Conservation (phyloP, 1,284 basidiomycete genomes). For the Fomes fomentarius region DNA sequence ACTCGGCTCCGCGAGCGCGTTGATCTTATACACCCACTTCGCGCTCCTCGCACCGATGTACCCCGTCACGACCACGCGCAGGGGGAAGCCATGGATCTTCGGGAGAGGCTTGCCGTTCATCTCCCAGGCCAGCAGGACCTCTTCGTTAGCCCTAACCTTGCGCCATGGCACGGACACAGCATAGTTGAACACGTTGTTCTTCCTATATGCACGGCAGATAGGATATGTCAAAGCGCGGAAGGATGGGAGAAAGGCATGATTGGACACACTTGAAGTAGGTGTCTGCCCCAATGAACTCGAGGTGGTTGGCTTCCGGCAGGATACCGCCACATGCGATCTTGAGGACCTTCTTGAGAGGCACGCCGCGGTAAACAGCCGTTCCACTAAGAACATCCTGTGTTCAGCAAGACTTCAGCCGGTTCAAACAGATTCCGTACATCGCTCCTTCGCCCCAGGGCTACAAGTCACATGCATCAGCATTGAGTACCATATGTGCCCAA, state of each 20-base stretch:
- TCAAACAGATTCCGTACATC: conserved; percentile 40
- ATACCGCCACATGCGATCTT: conserved; percentile 56
- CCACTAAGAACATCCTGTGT: conserved; percentile 21
- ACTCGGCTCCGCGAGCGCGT: conserved; percentile 51
- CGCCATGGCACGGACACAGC: conserved; percentile 58
- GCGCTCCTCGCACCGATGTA: conserved; percentile 60
- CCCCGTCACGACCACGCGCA: conserved; percentile 57
- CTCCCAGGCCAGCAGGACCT: conserved; percentile 61
- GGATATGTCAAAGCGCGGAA: neutral
- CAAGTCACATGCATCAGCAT: neutral
- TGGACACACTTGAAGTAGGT: conserved; percentile 57
- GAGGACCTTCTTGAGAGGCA: conserved; percentile 56
- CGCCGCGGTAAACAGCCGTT: conserved; percentile 46
- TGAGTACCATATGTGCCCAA: too few relatives aligned
- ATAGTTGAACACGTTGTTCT: conserved; percentile 54
- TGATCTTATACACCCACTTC: conserved; percentile 62
- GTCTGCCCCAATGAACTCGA: conserved; percentile 61
- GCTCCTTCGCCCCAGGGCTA: conserved; percentile 58
- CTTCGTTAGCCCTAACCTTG: conserved; percentile 52
- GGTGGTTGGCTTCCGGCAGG: conserved; percentile 49
- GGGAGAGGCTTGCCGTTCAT: conserved; percentile 61
- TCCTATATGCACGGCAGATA: conserved; percentile 34
- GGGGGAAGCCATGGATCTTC: conserved; percentile 57
- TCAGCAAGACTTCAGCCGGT: too few relatives aligned
- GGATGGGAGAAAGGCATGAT: neutral